Evolutionary conservation across 164 flowering plant genomes (phyloP).

Genomic region (Umbellularia californica): DNA sequence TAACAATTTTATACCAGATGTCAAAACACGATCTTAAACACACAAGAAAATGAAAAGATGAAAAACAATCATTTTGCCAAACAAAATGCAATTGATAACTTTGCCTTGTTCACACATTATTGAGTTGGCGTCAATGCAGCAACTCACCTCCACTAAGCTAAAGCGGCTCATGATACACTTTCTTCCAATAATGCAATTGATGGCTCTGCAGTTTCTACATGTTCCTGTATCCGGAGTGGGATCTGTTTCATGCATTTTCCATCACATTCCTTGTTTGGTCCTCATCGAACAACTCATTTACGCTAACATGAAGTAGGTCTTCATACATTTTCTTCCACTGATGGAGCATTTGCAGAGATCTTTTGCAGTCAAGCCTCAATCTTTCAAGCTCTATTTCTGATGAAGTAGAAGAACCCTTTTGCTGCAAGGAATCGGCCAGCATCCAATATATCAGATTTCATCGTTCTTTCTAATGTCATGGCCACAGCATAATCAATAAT

Average conservation of each 20-base stretch:
- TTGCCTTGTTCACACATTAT: not conserved
- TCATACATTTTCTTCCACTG: constrained; percentile 69
- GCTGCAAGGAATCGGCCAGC: constrained; percentile 32
- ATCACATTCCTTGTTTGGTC: constrained; percentile 2
- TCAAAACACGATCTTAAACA: not conserved
- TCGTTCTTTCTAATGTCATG: not conserved
- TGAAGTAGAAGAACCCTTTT: constrained; percentile 64
- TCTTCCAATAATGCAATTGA: not conserved
- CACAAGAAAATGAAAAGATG: not conserved
- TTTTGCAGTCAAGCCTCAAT: constrained; percentile 43
- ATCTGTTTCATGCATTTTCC: constrained; percentile 2
- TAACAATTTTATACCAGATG: not conserved
- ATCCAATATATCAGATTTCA: not conserved
- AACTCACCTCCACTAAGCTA: not conserved
- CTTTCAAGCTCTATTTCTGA: constrained; percentile 62
- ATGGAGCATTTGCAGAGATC: constrained; percentile 50
- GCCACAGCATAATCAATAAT: not conserved
- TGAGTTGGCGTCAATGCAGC: not conserved
- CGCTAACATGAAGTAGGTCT: constrained; percentile 51
- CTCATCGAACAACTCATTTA: constrained; percentile 47
- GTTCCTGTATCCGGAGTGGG: not conserved
- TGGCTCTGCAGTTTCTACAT: not conserved
- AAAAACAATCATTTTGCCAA: not conserved
- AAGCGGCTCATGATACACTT: not conserved
- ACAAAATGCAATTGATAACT: not conserved